Base-by-base conservation (phyloP, 257 asterid species). In the Apocynum venetum region DNA sequence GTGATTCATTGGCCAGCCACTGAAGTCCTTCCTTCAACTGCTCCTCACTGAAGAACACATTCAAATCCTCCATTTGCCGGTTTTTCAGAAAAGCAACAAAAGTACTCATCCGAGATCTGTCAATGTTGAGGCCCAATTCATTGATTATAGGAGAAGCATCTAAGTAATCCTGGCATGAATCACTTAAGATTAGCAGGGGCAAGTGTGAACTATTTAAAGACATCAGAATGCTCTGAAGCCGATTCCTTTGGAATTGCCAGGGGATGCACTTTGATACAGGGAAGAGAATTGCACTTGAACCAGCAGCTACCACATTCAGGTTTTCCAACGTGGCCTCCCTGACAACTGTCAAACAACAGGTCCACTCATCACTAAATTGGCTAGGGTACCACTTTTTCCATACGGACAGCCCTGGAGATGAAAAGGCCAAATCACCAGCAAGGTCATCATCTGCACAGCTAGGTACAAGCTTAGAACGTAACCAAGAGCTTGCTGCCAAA, bases 1-100 rank as follows among this genome's bases (percentile, higher is more conserved):
- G 90, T 72, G 96, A 88, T 83, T 91, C 93, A 75, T 82, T 72
- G 47, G 98, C 97, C 83, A 95, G 84, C 99, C 99, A 95, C 78
- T 89, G 88, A 68, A 95, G 84, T 8, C 97, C 98, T 80, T 83
- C 88, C 78, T 89, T 86, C 44, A 95, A 85, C 80, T 81, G 86
- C 74, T 90, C 84, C 68, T 89, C 90, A 43, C 93, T 90, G 85
- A 91, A 89, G 84, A 89, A 93, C 20, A 92, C 92, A 67, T 78
- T 85, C 51, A 78, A 49, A 71, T 83, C 84, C 80, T 82, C 80
- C 73, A 25, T 76, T 14, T 76, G 87, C 59, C 74, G 77, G 75
- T 82, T 83, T 85, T 85, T 87, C 3, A 95, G 96, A 79, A 80
- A 91, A 76, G 78, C 47, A 74, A 94, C 82, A 81, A 31, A 68